Conservation (phyloP, 176 grass and related monocot genomes). For the Eleusine indica region DNA sequence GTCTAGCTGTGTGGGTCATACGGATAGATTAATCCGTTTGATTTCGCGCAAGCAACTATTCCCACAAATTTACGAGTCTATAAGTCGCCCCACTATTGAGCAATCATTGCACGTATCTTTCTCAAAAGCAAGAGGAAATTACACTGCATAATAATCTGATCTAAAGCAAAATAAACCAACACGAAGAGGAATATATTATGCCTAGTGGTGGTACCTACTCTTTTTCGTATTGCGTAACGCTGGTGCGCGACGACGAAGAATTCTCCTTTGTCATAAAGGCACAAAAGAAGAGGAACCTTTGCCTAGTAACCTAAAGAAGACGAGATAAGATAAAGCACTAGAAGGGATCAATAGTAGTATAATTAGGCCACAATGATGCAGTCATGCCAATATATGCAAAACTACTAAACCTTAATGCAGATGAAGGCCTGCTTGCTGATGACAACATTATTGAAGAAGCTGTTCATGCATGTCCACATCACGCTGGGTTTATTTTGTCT, state of each 20-base stretch:
- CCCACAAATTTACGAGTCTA: slow-evolving; percentile 2
- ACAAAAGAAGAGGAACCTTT: slow-evolving; percentile 58
- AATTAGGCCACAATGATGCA: slow-evolving; percentile 44
- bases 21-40: not conserved
- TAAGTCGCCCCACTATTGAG: slow-evolving; percentile 21
- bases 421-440: slow-evolving; percentile 34
- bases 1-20: not conserved
- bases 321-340: slow-evolving; percentile 77
- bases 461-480: slow-evolving; percentile 27
- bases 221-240: slow-evolving; percentile 55
- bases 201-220: slow-evolving; percentile 47
- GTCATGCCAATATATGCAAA: slow-evolving; percentile 9
- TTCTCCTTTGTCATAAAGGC: slow-evolving; percentile 57
- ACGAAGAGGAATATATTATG: slow-evolving; percentile 36
- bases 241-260: slow-evolving; percentile 69
- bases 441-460: slow-evolving; percentile 53
- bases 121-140: slow-evolving; percentile 42
- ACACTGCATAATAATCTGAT: slow-evolving; percentile 26
- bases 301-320: slow-evolving; percentile 48
- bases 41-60: not conserved
- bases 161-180: slow-evolving; percentile 34
- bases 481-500: not conserved
- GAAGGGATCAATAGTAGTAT: slow-evolving; percentile 39
- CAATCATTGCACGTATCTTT: slow-evolving; percentile 51
- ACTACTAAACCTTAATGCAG: slow-evolving; percentile 31